These are phyloP conservation scores for Ramalina peruviana DNA, from an alignment of 495 filamentous ascomycete genomes.

Conservation along the genomic window DNA sequence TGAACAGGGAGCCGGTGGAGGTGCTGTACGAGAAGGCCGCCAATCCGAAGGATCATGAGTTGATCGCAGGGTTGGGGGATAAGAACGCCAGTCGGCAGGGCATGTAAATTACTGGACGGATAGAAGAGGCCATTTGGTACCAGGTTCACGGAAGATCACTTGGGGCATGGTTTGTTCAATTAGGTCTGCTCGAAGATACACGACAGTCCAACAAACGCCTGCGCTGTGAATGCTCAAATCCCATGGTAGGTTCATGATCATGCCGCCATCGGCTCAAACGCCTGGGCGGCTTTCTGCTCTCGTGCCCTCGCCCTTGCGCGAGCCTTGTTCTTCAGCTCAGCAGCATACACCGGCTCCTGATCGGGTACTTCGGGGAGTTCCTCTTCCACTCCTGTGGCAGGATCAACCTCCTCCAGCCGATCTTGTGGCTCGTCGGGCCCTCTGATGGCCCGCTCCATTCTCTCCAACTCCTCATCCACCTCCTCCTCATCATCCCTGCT, in stretches of 20 bases:
- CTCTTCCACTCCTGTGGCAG: conserved; percentile 20
- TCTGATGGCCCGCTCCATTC: conserved; percentile 54
- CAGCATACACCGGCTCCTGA: conserved; percentile 21
- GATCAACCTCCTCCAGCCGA: not conserved
- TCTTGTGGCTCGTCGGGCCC: conserved; percentile 3
- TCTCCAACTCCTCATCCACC: conserved; percentile 87
- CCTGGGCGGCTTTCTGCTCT: conserved; percentile 19
- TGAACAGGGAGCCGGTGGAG: conserved; percentile 68
- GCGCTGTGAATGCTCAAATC: conserved; percentile 12
- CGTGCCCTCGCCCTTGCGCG: conserved; percentile 31
- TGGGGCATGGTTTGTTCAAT: no score
- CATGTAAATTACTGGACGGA: conserved; percentile 3
- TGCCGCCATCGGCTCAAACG: conserved; percentile 15
- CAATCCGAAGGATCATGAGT: conserved; percentile 72
- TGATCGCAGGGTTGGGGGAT: conserved; percentile 32
- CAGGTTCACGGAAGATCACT: not conserved
- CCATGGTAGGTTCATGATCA: conserved; percentile 1
- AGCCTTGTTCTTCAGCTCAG: conserved; percentile 17
- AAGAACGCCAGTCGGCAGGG: conserved; percentile 18
- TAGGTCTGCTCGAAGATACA: no score
- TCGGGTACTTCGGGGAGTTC: conserved; percentile 42
- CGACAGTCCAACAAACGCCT: not conserved
- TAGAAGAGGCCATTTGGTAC: not conserved
- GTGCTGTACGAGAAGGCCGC: conserved; percentile 89
- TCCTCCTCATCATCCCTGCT: conserved; percentile 93